These are phyloP conservation scores for Gamsiella multidivaricata DNA, from an alignment of 192 early-diverging fungal genomes.

Conservation along the genomic window DNA sequence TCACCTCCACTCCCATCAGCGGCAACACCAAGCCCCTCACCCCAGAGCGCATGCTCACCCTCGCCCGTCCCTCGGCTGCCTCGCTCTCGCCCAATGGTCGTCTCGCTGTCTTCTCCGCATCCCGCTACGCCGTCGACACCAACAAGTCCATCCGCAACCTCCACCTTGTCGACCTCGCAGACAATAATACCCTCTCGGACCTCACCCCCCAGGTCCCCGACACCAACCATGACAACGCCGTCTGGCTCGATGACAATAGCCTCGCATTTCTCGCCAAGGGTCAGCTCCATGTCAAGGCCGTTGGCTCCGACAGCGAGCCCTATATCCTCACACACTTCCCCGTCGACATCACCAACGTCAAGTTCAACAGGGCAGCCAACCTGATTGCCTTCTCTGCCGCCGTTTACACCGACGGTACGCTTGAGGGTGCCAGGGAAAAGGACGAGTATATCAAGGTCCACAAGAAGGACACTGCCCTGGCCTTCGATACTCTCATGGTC, in stretches of 20 bases:
- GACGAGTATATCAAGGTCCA: conserved; percentile 51
- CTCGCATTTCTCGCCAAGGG: conserved; percentile 57
- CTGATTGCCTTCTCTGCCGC: conserved; percentile 75
- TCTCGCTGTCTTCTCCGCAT: conserved; percentile 67
- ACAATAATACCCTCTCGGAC: conserved; percentile 55
- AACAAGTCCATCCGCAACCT: conserved; percentile 66
- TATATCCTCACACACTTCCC: conserved; percentile 65
- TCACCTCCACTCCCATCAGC: conserved; percentile 1
- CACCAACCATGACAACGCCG: conserved; percentile 52
- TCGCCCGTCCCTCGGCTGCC: conserved; percentile 64
- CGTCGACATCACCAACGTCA: conserved; percentile 65
- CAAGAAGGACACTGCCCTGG: conserved; percentile 69
- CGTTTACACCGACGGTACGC: conserved; percentile 68
- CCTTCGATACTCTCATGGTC: conserved; percentile 80
- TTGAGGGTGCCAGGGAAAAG: conserved; percentile 67
- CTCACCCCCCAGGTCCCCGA: conserved; percentile 54
- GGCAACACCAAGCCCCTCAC: conserved; percentile 45
- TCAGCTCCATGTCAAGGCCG: conserved; percentile 57
- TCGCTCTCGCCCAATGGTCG: conserved; percentile 64
- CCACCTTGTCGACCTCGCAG: conserved; percentile 59
- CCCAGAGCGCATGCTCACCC: conserved; percentile 71
- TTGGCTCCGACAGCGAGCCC: conserved; percentile 34
- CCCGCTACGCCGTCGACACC: conserved; percentile 67
- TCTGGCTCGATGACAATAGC: conserved; percentile 62
- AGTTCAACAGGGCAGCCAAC: conserved; percentile 62